phyloP scores from a whole-genome alignment of 805 yeast species.

The Lachancea thermotolerans region DNA sequence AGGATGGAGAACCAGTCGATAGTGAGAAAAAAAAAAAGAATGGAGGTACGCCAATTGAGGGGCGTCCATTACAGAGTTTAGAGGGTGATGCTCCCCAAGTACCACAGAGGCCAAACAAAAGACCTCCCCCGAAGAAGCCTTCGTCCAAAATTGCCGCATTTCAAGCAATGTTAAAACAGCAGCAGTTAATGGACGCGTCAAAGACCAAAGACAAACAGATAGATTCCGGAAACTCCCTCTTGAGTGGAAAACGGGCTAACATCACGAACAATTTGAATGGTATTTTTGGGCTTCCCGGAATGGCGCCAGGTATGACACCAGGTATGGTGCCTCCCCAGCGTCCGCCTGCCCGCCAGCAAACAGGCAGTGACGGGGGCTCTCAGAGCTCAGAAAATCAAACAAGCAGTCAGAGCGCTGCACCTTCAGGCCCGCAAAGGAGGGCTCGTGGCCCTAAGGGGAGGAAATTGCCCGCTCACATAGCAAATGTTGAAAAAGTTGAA shows the following conservation, averaged over 20 bases:
- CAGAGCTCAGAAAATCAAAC: neutral
- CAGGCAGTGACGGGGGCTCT: too few relatives aligned
- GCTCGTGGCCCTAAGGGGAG: constrained; percentile 73
- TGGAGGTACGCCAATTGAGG: too few relatives aligned
- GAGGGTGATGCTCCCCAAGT: constrained; percentile 2
- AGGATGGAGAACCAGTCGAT: too few relatives aligned
- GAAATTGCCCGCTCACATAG: constrained; percentile 50
- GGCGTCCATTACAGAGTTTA: neutral
- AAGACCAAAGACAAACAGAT: constrained; percentile 14
- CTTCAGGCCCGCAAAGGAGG: constrained; percentile 40
- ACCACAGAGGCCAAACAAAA: constrained; percentile 18
- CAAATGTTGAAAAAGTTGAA: constrained; percentile 32
- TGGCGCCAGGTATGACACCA: constrained; percentile 27
- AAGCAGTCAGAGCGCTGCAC: neutral
- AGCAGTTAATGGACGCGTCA: constrained; percentile 34
- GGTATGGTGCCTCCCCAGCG: constrained; percentile 26
- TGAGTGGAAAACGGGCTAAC: constrained; percentile 36
- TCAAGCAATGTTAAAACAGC: constrained; percentile 62
- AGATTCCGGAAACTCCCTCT: constrained; percentile 8
- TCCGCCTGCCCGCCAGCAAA: too few relatives aligned
- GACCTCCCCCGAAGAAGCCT: constrained; percentile 65
- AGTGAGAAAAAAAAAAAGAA: too few relatives aligned
- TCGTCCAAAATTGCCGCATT: constrained; percentile 76
- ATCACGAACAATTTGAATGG: constrained; percentile 58
- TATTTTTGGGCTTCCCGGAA: constrained; percentile 51